Percentiles rank a stretch among this genome's conserved stretches.
Evolutionary conservation across 1,139 yeast genomes (phyloP).

Genomic region (Magnusiomyces magnusii): DNA sequence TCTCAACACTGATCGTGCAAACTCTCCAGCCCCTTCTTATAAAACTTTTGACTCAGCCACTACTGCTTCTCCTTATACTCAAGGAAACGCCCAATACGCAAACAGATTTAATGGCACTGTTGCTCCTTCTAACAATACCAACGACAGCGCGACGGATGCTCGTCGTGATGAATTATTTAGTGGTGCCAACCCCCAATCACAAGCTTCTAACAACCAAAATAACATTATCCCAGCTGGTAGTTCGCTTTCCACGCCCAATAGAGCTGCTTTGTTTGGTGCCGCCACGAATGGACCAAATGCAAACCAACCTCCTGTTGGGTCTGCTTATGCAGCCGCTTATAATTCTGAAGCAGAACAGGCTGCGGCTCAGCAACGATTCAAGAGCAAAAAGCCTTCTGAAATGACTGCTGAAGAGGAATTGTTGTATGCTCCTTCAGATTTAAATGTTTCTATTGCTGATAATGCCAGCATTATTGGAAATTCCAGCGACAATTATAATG

Average conservation of each 20-base stretch:
- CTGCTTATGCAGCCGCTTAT: neutral
- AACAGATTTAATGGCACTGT: constrained; percentile 21
- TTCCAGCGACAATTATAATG: constrained; percentile 3
- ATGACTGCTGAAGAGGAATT: constrained; percentile 58
- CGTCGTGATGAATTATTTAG: constrained; percentile 28
- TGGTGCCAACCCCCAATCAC: constrained; percentile 19
- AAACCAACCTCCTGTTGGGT: neutral
- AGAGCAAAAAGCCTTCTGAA: constrained; percentile 3
- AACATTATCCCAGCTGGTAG: neutral
- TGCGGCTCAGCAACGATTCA: constrained; percentile 28
- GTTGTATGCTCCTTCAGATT: constrained; percentile 20
- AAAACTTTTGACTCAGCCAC: neutral
- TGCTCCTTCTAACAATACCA: neutral
- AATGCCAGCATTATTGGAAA: neutral
- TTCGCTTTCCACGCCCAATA: constrained; percentile 8
- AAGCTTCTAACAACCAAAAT: constrained; percentile 1
- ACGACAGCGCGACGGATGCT: constrained; percentile 11
- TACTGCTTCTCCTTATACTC: constrained; percentile 24
- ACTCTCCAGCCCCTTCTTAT: constrained; percentile 16
- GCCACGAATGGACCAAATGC: constrained; percentile 5
- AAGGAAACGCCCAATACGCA: constrained; percentile 24
- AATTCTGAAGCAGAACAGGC: too few relatives aligned
- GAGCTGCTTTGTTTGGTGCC: constrained; percentile 16
- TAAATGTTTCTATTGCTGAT: constrained; percentile 1
- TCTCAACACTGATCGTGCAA: neutral